Conservation (phyloP, 1,139 yeast genomes). For the Arxiozyma slooffiae region DNA sequence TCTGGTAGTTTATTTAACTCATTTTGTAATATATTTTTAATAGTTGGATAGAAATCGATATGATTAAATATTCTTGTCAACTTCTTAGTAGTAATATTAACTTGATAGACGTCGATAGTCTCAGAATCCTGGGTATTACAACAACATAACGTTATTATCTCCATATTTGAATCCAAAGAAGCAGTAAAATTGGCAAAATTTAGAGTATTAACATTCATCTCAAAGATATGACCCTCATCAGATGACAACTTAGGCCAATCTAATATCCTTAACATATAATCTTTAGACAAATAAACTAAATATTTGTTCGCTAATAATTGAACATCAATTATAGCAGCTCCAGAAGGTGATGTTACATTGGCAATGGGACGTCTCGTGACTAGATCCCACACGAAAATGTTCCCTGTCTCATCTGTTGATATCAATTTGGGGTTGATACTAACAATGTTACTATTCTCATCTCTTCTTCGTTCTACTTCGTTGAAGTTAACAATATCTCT, state of each 20-base stretch:
- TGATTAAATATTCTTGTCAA: constrained; percentile 18
- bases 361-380: constrained; percentile 23
- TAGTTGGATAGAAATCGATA: constrained; percentile 13
- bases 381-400: constrained; percentile 23
- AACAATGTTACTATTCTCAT: not conserved
- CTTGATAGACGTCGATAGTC: constrained; percentile 22
- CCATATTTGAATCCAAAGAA: not conserved
- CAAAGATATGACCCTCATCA: constrained; percentile 11
- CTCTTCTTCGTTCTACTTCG: not conserved
- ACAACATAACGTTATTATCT: constrained; percentile 18
- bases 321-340: constrained; percentile 15
- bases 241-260: constrained; percentile 1
- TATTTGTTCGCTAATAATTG: constrained; percentile 8
- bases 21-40: constrained; percentile 6
- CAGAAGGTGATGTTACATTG: constrained; percentile 7
- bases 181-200: constrained; percentile 25
- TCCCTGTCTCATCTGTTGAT: constrained; percentile 26
- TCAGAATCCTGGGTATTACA: constrained; percentile 28
- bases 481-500: not conserved
- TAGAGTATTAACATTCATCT: constrained; percentile 27
- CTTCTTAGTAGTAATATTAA: constrained; percentile 13
- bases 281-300: constrained; percentile 21
- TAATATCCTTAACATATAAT: constrained; percentile 22
- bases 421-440: constrained; percentile 13
- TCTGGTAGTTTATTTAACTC: constrained; percentile 7